Evolutionary conservation across 129 eudicot genomes (phyloP).

Genomic region (Arctium minus): DNA sequence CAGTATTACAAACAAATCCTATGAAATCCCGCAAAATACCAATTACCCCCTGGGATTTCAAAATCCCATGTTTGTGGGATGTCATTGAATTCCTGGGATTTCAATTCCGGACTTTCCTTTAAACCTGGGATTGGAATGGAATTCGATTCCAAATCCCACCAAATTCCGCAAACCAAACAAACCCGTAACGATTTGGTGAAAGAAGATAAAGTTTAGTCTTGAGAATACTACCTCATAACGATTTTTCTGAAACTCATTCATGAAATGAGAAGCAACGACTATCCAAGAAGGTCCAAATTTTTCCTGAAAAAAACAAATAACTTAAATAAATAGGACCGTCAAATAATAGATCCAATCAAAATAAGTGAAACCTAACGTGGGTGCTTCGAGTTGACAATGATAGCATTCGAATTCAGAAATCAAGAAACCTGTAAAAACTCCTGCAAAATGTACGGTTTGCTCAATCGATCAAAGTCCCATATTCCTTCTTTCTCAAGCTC

Average conservation of each 20-base stretch:
- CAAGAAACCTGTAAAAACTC: conserved; percentile 60
- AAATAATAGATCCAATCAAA: not conserved
- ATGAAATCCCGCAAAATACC: too few species aligned
- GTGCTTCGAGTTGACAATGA: not conserved
- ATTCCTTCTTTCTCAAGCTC: conserved; percentile 96
- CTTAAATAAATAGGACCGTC: conserved; percentile 8
- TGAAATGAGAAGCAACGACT: conserved; percentile 68
- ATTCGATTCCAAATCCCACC: too few species aligned
- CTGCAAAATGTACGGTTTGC: conserved; percentile 74
- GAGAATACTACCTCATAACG: conserved; percentile 61
- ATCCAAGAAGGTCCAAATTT: conserved; percentile 92
- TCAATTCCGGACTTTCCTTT: too few species aligned
- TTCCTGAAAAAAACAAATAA: conserved; percentile 52
- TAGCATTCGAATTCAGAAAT: not conserved
- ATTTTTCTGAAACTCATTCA: conserved; percentile 65
- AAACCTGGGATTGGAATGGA: too few species aligned
- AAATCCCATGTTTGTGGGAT: too few species aligned
- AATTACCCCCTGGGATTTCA: too few species aligned
- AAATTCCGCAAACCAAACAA: too few species aligned
- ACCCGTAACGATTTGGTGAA: not conserved
- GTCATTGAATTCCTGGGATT: too few species aligned
- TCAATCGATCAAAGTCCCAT: conserved; percentile 91
- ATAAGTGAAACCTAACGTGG: not conserved
- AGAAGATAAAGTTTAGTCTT: not conserved
- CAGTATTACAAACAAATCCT: not conserved